Conservation (phyloP, 768 basidiomycete species). For the Termitomyces sp. region DNA sequence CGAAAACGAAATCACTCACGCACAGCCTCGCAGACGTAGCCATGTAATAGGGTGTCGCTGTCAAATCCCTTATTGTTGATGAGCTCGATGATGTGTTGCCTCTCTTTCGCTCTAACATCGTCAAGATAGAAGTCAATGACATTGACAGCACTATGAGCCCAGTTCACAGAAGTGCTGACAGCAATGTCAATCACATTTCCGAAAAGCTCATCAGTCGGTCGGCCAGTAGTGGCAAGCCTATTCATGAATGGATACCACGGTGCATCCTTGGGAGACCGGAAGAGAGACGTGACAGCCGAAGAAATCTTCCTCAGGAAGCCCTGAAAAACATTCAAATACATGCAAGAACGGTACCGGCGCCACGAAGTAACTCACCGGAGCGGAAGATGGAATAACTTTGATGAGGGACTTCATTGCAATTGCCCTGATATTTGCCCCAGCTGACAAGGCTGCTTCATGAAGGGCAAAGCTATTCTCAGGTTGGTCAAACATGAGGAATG, state of each 20-base stretch:
- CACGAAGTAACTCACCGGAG: slow-evolving; percentile 20
- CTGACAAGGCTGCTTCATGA: slow-evolving; percentile 21
- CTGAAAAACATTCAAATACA: too few relatives aligned
- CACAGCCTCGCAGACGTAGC: slow-evolving; percentile 51
- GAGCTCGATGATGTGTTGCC: not conserved
- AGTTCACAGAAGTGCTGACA: not conserved
- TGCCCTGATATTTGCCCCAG: slow-evolving; percentile 23
- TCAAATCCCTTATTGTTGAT: slow-evolving; percentile 23
- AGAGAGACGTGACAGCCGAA: not conserved
- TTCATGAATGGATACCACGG: slow-evolving; percentile 35
- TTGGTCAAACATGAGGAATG: slow-evolving; percentile 24
- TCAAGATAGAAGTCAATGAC: slow-evolving; percentile 53
- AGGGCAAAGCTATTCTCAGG: slow-evolving; percentile 30
- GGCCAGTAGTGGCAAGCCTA: slow-evolving; percentile 30
- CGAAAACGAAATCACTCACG: slow-evolving; percentile 27
- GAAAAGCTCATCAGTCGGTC: slow-evolving; percentile 15
- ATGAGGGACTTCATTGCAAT: slow-evolving; percentile 28
- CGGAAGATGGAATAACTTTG: slow-evolving; percentile 17
- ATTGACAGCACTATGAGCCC: slow-evolving; percentile 30
- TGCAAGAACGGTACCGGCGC: too few relatives aligned
- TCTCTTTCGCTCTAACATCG: slow-evolving; percentile 27
- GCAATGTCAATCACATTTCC: not conserved
- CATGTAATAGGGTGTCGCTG: slow-evolving; percentile 33
- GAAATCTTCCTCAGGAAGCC: not conserved
- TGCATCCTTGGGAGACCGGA: slow-evolving; percentile 20